Evolutionary conservation across 2,329 filamentous ascomycete species (phyloP), one percentile per base, ranked within the genome.

Genomic region (Paecilomyces niveus): DNA sequence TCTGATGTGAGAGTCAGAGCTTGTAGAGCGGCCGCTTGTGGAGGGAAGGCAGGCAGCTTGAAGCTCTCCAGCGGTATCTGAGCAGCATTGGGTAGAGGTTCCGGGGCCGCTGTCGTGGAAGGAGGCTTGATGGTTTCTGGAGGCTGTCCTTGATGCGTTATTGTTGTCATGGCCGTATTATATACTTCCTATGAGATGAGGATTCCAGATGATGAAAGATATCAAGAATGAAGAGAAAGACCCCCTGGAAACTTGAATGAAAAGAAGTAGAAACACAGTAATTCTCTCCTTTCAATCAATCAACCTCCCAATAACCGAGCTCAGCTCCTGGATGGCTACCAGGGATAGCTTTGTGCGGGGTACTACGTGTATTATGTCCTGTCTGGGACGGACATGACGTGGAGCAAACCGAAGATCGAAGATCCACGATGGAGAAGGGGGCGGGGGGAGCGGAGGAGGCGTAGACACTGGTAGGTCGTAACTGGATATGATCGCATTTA

Each of bases 1-100:
- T 80, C 78, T 51, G 73, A 74, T 52, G 78, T 80, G n/a, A 81
- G 66, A 24, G 77, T 81, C 15, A 81, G 67, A 29, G 77, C 72
- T 58, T 72, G 72, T 54, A 80, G 71, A n/a, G 65, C 67, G n/a
- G 67, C 68, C 5, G 78, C 77, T 65, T 76, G 68, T 0, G 71
- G 67, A 1, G 78, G 78, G 62, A 81, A 80, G 54, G 69, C 65
- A 3, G 79, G 78, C 13, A 81, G 66, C 18, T 66, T 70, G 70
- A 81, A 81, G 60, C 67, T 66, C 58, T 76, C 70, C 33, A 81
- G 70, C 0, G 78, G 76, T 32, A 80, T 77, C 55, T 80, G 78
- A 22, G 78, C 78, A 31, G 74, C 77, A 62, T 74, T 72, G 4
- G 77, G 65, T 24, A 59, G 56, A 15, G 22, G 49, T 22, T 32